Evolutionary conservation across 805 yeast genomes (phyloP).

Genomic region (Cyberlindnera amylophila): DNA sequence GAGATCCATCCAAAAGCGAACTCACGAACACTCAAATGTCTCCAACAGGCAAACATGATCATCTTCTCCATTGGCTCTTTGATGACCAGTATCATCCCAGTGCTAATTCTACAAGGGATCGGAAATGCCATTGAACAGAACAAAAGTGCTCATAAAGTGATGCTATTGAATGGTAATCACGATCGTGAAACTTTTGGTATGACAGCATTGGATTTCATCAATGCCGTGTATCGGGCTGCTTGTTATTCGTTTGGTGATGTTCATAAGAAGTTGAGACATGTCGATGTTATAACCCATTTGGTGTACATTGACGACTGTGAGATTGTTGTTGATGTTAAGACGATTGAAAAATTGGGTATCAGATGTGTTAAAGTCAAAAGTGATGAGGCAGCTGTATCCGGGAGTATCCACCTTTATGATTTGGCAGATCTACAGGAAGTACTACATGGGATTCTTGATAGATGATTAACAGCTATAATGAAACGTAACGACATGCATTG

Average conservation of each 20-base stretch:
- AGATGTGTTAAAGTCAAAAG: constrained; percentile 40
- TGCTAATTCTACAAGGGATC: constrained; percentile 67
- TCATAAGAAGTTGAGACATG: constrained; percentile 31
- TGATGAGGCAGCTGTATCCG: constrained; percentile 24
- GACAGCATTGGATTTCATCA: constrained; percentile 55
- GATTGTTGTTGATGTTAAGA: constrained; percentile 44
- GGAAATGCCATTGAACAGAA: constrained; percentile 52
- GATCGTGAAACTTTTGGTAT: constrained; percentile 81
- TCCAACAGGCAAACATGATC: constrained; percentile 49
- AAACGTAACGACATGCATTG: too few relatives aligned
- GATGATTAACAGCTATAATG: neutral
- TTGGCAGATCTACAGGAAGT: constrained; percentile 36
- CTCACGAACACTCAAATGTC: constrained; percentile 49
- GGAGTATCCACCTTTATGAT: constrained; percentile 34
- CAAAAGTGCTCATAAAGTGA: constrained; percentile 42
- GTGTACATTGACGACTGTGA: constrained; percentile 49
- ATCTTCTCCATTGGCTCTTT: constrained; percentile 84
- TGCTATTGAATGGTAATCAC: constrained; percentile 66
- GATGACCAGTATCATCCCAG: constrained; percentile 84
- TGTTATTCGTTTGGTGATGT: constrained; percentile 39
- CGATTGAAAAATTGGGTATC: constrained; percentile 41
- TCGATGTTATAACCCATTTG: constrained; percentile 58
- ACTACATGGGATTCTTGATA: constrained; percentile 15
- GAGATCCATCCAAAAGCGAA: constrained; percentile 78
- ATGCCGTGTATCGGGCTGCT: constrained; percentile 52